Percentiles rank a stretch among this genome's conserved stretches.
phyloP scores from a whole-genome alignment of 1,284 basidiomycete genomes.

The Ceratobasidium sp. region DNA sequence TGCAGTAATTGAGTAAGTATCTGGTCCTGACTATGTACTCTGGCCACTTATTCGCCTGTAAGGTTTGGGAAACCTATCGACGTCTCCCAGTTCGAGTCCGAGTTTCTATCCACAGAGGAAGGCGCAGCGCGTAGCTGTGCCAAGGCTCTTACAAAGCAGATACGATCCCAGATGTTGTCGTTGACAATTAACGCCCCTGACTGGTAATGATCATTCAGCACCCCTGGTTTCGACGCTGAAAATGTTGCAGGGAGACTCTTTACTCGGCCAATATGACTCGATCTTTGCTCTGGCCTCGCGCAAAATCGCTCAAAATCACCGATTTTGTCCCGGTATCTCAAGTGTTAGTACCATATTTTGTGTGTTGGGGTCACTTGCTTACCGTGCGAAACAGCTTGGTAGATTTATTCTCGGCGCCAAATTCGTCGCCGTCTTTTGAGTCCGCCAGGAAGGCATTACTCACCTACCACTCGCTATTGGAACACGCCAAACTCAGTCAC shows the following conservation, averaged over 20 bases:
- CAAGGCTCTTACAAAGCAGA: slow-evolving; percentile 81
- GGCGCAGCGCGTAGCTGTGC: slow-evolving; percentile 82
- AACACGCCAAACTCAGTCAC: slow-evolving; percentile 83
- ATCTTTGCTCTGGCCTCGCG: slow-evolving; percentile 87
- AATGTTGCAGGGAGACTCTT: slow-evolving; percentile 75
- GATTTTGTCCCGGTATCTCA: slow-evolving; percentile 88
- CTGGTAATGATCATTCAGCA: slow-evolving; percentile 68
- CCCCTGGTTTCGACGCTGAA: slow-evolving; percentile 1
- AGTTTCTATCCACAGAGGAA: slow-evolving; percentile 78
- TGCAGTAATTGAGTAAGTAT: slow-evolving; percentile 60
- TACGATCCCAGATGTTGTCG: slow-evolving; percentile 76
- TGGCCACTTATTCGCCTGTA: neutral
- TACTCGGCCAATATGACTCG: slow-evolving; percentile 89
- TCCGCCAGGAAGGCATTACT: slow-evolving; percentile 76
- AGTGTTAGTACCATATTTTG: slow-evolving; percentile 68
- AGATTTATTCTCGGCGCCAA: slow-evolving; percentile 78
- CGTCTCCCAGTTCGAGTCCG: slow-evolving; percentile 76
- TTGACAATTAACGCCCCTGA: slow-evolving; percentile 92
- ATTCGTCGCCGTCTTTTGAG: slow-evolving; percentile 69
- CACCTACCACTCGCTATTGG: slow-evolving; percentile 87
- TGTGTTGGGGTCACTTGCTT: slow-evolving; percentile 49
- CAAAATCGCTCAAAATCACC: slow-evolving; percentile 76
- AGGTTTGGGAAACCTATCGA: slow-evolving; percentile 86
- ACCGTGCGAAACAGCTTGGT: slow-evolving; percentile 67
- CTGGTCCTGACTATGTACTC: neutral